phyloP scores from a whole-genome alignment of 306 rosid genomes.

The Malus orientalis region DNA sequence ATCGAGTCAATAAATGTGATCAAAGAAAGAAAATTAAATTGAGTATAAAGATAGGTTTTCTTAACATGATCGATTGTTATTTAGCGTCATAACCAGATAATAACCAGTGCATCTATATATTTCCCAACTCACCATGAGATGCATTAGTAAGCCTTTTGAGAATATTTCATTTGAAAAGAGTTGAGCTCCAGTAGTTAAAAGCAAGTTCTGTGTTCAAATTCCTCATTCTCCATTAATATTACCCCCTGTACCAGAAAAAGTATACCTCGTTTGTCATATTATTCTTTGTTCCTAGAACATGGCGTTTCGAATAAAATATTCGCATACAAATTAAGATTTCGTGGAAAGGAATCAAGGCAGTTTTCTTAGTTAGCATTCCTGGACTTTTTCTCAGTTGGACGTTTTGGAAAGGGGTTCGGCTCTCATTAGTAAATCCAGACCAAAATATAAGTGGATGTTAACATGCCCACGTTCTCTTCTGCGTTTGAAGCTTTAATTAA shows the following conservation, averaged over 20 bases:
- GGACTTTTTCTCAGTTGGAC: conserved; percentile 34
- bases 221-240: too few relatives aligned
- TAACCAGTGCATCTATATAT: too few relatives aligned
- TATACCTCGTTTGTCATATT: too few relatives aligned
- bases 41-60: neutral
- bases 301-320: neutral
- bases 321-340: neutral
- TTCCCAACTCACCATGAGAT: neutral
- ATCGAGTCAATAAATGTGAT: neutral
- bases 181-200: too few relatives aligned
- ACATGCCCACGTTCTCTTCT: conserved; percentile 41
- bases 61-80: fast-evolving
- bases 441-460: conserved; percentile 37
- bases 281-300: neutral
- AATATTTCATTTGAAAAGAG: too few relatives aligned
- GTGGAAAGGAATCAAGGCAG: conserved; percentile 13
- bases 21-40: too few relatives aligned
- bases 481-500: conserved; percentile 18
- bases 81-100: too few relatives aligned
- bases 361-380: conserved; percentile 39
- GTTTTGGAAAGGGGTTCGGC: conserved; percentile 14
- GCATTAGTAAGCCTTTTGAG: too few relatives aligned
- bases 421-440: conserved; percentile 17
- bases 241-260: too few relatives aligned
- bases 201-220: too few relatives aligned